A percentile compares a stretch with the other conserved stretches of the same genome.
Evolutionary conservation across 495 filamentous ascomycete genomes (phyloP).

Genomic region (Evernia prunastri): DNA sequence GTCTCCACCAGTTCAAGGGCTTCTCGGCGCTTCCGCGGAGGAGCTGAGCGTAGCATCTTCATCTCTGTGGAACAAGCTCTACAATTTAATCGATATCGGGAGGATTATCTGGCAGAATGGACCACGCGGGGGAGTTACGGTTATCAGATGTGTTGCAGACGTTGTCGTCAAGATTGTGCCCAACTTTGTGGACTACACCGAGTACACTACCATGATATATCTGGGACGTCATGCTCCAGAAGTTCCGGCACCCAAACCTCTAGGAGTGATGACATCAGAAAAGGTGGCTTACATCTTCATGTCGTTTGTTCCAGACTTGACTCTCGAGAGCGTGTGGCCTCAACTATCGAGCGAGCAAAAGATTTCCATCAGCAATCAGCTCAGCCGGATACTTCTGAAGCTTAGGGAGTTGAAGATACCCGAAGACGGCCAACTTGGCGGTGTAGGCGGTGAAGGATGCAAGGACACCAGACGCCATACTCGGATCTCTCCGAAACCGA

Average conservation of each 20-base stretch:
- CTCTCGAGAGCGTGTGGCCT: not conserved
- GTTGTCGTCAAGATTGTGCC: constrained; percentile 32
- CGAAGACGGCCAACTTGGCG: constrained; percentile 26
- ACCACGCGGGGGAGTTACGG: not conserved
- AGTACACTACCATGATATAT: constrained; percentile 35
- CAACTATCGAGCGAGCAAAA: not conserved
- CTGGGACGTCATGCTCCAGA: constrained; percentile 30
- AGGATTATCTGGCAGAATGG: not conserved
- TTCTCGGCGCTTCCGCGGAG: not conserved
- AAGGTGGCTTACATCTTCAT: not conserved
- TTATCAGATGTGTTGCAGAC: constrained; percentile 15
- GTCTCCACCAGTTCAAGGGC: not conserved
- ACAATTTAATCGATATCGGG: not conserved
- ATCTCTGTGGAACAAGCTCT: not conserved
- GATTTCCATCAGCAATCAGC: constrained; percentile 30
- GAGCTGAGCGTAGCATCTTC: not conserved
- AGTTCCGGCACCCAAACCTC: not conserved
- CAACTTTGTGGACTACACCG: constrained; percentile 29
- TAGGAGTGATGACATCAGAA: not conserved
- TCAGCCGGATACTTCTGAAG: constrained; percentile 30
- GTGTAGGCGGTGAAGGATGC: constrained; percentile 32
- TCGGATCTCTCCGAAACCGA: constrained; percentile 24
- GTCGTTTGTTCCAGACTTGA: not conserved
- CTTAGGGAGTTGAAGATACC: constrained; percentile 29
- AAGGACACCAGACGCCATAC: constrained; percentile 27